phyloP scores from a whole-genome alignment of 1,284 basidiomycete genomes.

The Ganoderma multipileum region DNA sequence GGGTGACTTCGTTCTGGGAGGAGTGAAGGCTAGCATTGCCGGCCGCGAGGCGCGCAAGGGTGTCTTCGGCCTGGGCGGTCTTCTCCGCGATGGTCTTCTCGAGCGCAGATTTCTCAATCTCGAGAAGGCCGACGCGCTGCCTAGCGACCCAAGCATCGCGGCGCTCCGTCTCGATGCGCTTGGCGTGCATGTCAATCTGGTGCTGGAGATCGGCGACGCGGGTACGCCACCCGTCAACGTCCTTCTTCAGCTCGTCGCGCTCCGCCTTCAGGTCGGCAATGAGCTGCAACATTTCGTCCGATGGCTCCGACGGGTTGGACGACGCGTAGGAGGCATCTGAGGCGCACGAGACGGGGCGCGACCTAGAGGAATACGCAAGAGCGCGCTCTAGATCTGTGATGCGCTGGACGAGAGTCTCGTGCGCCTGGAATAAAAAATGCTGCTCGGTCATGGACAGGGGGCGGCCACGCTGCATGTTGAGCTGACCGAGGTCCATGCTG shows the following conservation, averaged over 20 bases:
- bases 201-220: slow-evolving; percentile 74
- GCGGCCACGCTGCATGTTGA: slow-evolving; percentile 39
- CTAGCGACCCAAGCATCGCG: slow-evolving; percentile 79
- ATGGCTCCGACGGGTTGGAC: slow-evolving; percentile 43
- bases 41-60: slow-evolving; percentile 41
- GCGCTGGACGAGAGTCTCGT: slow-evolving; percentile 78
- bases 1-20: slow-evolving; percentile 43
- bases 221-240: slow-evolving; percentile 77
- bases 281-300: slow-evolving; percentile 76
- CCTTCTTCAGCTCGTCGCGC: slow-evolving; percentile 78
- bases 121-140: slow-evolving; percentile 65
- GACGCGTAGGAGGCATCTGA: slow-evolving; percentile 52
- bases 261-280: slow-evolving; percentile 80
- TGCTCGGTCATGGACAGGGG: slow-evolving; percentile 72
- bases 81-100: slow-evolving; percentile 55
- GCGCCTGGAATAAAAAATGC: slow-evolving; percentile 83
- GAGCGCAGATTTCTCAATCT: slow-evolving; percentile 66
- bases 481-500: slow-evolving; percentile 40
- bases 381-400: slow-evolving; percentile 81
- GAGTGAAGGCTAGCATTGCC: slow-evolving; percentile 42
- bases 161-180: slow-evolving; percentile 72
- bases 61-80: slow-evolving; percentile 42
- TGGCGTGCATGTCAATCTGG: slow-evolving; percentile 61
- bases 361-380: slow-evolving; percentile 52
- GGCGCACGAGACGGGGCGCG: slow-evolving; percentile 59